These are phyloP conservation scores for Leonotis leonurus DNA, from an alignment of 257 asterid species.

Conservation along the genomic window DNA sequence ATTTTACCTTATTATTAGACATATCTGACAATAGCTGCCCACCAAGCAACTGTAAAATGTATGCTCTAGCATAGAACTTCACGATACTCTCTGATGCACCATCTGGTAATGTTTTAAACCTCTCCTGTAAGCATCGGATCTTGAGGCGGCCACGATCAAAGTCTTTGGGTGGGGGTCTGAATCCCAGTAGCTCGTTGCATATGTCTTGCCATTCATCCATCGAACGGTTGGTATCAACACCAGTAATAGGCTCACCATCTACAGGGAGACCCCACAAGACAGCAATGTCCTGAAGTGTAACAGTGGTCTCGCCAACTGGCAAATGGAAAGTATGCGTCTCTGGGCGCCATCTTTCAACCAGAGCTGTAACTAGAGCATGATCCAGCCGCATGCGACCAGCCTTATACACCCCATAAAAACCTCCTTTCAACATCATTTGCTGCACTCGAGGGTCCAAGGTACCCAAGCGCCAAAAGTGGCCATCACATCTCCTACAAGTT, in stretches of 20 bases:
- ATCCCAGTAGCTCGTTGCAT: conserved; percentile 63
- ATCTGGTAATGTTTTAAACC: conserved; percentile 47
- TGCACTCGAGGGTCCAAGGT: conserved; percentile 59
- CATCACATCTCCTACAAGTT: conserved; percentile 70
- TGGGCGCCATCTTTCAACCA: conserved; percentile 82
- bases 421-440: conserved; percentile 55
- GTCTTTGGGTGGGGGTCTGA: conserved; percentile 56
- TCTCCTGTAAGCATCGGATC: conserved; percentile 59
- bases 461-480: conserved; percentile 85
- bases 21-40: conserved; percentile 70
- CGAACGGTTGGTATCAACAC: conserved; percentile 62
- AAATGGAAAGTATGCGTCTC: conserved; percentile 83
- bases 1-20: conserved; percentile 72
- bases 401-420: conserved; percentile 73
- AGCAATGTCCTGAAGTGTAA: conserved; percentile 63
- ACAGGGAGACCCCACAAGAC: conserved; percentile 74
- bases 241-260: conserved; percentile 68
- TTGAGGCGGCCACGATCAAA: conserved; percentile 74
- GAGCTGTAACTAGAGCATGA: conserved; percentile 70
- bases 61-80: conserved; percentile 58
- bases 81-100: conserved; percentile 56
- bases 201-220: conserved; percentile 74
- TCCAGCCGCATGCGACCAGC: conserved; percentile 76
- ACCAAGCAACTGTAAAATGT: conserved; percentile 71
- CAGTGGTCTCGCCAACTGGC: conserved; percentile 72